These are phyloP conservation scores for Isabelozyma pseudorhagii DNA, from an alignment of 805 yeast species.

Conservation along the genomic window DNA sequence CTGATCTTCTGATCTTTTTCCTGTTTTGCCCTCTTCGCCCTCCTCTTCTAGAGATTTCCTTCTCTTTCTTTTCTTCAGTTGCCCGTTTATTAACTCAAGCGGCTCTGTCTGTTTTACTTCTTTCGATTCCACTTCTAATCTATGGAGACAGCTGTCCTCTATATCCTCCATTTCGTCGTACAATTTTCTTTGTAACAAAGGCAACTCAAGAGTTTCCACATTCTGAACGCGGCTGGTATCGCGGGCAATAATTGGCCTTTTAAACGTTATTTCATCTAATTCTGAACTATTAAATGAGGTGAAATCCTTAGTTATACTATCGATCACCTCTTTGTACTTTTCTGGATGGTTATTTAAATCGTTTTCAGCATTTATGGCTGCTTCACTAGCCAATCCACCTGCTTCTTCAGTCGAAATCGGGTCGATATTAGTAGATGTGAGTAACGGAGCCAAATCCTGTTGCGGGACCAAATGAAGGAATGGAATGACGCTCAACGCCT, in stretches of 20 bases:
- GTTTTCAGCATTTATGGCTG: slow-evolving; percentile 3
- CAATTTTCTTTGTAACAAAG: slow-evolving; percentile 11
- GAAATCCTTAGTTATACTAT: slow-evolving; percentile 16
- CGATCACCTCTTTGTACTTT: slow-evolving; percentile 7
- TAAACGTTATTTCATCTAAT: slow-evolving; percentile 30
- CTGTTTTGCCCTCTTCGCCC: too few relatives aligned
- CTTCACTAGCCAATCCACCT: slow-evolving; percentile 4
- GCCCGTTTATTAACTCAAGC: neutral
- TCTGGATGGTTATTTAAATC: slow-evolving; percentile 10
- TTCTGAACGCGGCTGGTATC: neutral
- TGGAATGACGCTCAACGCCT: slow-evolving; percentile 24
- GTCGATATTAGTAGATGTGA: slow-evolving; percentile 8
- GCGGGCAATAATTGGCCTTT: slow-evolving; percentile 19
- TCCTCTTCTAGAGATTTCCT: neutral
- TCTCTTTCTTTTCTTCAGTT: neutral
- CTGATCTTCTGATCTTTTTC: too few relatives aligned
- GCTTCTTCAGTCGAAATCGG: slow-evolving; percentile 1
- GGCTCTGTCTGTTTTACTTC: neutral
- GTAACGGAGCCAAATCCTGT: slow-evolving; percentile 18
- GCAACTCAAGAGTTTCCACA: slow-evolving; percentile 4
- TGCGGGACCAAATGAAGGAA: slow-evolving; percentile 25
- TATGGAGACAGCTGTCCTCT: slow-evolving; percentile 7
- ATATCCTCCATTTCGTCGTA: slow-evolving; percentile 7
- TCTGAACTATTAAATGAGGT: slow-evolving; percentile 18
- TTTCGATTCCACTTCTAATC: slow-evolving; percentile 3